A percentile compares a stretch with the other conserved stretches of the same genome.
phyloP scores from a whole-genome alignment of 768 basidiomycete species.

The Psilocybe cyanescens region DNA sequence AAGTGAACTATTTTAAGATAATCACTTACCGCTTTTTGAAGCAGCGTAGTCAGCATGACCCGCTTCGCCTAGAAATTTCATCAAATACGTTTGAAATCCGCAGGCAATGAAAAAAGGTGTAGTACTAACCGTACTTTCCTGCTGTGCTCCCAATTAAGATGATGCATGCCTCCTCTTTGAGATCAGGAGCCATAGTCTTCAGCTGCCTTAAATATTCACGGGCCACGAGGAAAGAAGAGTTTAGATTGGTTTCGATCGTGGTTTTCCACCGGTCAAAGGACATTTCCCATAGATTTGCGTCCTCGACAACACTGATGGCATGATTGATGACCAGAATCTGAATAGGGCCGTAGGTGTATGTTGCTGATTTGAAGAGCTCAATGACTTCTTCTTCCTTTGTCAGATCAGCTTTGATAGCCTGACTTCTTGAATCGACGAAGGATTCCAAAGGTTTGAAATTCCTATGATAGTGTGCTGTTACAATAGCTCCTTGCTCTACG shows the following conservation, averaged over 20 bases:
- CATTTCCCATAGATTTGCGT: slow-evolving; percentile 59
- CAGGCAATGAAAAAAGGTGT: background rate
- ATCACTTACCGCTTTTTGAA: slow-evolving; percentile 63
- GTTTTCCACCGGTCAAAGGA: slow-evolving; percentile 63
- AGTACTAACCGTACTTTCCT: slow-evolving; percentile 61
- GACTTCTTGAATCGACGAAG: slow-evolving; percentile 36
- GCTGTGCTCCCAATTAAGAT: slow-evolving; percentile 73
- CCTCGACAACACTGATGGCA: slow-evolving; percentile 49
- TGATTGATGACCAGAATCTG: slow-evolving; percentile 69
- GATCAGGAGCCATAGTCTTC: slow-evolving; percentile 35
- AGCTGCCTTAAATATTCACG: slow-evolving; percentile 61
- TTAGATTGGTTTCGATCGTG: slow-evolving; percentile 67
- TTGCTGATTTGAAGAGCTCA: slow-evolving; percentile 49
- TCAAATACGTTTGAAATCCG: background rate
- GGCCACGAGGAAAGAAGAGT: slow-evolving; percentile 68
- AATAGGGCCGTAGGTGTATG: slow-evolving; percentile 48
- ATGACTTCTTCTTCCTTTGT: slow-evolving; percentile 55
- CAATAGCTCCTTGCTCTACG: slow-evolving; percentile 69
- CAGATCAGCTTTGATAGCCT: slow-evolving; percentile 61
- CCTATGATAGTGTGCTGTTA: slow-evolving; percentile 74
- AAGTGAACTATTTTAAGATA: background rate
- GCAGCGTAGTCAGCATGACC: slow-evolving; percentile 70
- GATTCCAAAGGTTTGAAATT: slow-evolving; percentile 47
- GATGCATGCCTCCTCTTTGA: slow-evolving; percentile 60
- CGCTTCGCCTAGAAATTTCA: slow-evolving; percentile 44